Evolutionary conservation across 768 basidiomycete genomes (phyloP), one percentile per base, ranked within the genome.

Genomic region (Rubroboletus satanas): DNA sequence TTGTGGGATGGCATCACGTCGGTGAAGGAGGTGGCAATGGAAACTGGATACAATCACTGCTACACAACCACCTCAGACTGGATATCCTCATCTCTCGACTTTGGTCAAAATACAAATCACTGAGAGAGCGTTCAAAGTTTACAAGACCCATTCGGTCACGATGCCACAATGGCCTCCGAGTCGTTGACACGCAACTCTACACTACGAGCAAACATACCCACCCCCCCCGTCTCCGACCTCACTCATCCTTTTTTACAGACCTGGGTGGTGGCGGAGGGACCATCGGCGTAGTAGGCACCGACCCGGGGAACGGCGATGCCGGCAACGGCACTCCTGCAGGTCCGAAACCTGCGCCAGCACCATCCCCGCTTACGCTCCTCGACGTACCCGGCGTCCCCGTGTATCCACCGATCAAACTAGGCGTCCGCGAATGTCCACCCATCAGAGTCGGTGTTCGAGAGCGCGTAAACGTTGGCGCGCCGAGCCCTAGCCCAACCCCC

Each of bases 1-100:
- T 78, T 73, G 62, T 83, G 81, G n/a, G 57, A 37, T 29, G 45
- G 2, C 62, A 60, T 58, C 3, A 32, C 8, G 45, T 36, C 18
- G 21, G 39, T 32, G 18, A 17, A 28, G 37, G 23, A 7, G 28
- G 35, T 42, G 33, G 35, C 8, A 26, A 21, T 3, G 36, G 12
- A 12, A 35, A 36, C 46, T 14, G n/a, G n/a, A n/a, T n/a, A n/a
- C n/a, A n/a, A n/a, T n/a, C n/a, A n/a, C n/a, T n/a, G n/a, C n/a
- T n/a, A n/a, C 23, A 26, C 23, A 26, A 26, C 23, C n/a, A n/a
- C n/a, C n/a, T n/a, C n/a, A n/a, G n/a, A n/a, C n/a, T n/a, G n/a
- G n/a, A n/a, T n/a, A n/a, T n/a, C n/a, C n/a, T n/a, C n/a, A 29
- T 32, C 29, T 45, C 31, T 18, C 18, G 8, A 10, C 14, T 14